These are phyloP conservation scores for Phytopythium mirpurense DNA, from an alignment of 352 stramenopile genomes.

Conservation along the genomic window DNA sequence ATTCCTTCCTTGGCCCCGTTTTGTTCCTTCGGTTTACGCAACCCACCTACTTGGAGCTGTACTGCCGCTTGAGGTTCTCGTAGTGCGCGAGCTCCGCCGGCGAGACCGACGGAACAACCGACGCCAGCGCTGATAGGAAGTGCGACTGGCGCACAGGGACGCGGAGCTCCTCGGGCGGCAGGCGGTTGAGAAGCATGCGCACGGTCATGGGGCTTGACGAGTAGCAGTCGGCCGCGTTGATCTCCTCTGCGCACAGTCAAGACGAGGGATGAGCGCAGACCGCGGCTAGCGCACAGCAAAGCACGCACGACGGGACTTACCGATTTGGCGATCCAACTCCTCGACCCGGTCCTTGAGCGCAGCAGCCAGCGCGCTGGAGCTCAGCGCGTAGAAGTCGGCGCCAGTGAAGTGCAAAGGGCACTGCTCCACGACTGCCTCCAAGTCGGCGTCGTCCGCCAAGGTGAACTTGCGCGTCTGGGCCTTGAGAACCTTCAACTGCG, in stretches of 20 bases:
- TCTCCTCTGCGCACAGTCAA: slow-evolving; percentile 26
- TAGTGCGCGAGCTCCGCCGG: slow-evolving; percentile 83
- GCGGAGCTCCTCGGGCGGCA: slow-evolving; percentile 53
- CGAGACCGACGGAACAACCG: slow-evolving; percentile 82
- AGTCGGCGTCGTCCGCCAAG: slow-evolving; percentile 47
- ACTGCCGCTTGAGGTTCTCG: slow-evolving; percentile 83
- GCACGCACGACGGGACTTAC: slow-evolving; percentile 28
- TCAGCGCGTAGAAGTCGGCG: slow-evolving; percentile 82
- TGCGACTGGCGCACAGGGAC: slow-evolving; percentile 47
- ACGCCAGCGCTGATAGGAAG: slow-evolving; percentile 19
- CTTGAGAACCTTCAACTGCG: slow-evolving; percentile 80
- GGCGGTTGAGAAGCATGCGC: slow-evolving; percentile 56
- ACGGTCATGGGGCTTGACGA: slow-evolving; percentile 68
- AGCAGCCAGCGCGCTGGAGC: slow-evolving; percentile 65
- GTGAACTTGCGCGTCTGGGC: slow-evolving; percentile 80
- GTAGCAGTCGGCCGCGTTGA: slow-evolving; percentile 78
- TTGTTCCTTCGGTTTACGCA: not conserved
- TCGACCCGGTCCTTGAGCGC: slow-evolving; percentile 76
- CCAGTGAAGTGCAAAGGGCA: slow-evolving; percentile 78
- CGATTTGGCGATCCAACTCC: slow-evolving; percentile 54
- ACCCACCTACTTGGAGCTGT: slow-evolving; percentile 53
- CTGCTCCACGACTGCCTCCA: slow-evolving; percentile 50
- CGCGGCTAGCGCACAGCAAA: not conserved
- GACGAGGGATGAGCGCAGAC: not conserved
- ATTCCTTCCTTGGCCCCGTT: not conserved